Evolutionary conservation across 345 rosid genomes (phyloP), one percentile per base, ranked within the genome.

Genomic region (Luvunga scandens): DNA sequence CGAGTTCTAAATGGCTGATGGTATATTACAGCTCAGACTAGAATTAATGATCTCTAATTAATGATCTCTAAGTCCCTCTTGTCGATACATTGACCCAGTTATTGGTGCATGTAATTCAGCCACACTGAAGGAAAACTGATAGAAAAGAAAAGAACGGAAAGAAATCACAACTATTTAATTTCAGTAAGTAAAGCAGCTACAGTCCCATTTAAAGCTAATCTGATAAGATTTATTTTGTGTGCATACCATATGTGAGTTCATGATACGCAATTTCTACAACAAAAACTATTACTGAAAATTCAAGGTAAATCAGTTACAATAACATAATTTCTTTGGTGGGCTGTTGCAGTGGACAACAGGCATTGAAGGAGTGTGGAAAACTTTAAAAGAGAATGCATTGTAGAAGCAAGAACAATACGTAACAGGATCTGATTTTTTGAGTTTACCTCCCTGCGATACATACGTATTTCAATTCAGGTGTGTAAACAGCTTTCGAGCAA

Each of bases 381-480:
- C 38, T n/a, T 18, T 22, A 69, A 71, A 45, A 28, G 45, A 77
- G 16, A 14, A 21, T 61, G 28, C 39, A 48, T 53, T 6, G 1
- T 34, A 36, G 45, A 56, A n/a, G 25, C 21, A 56, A 66, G 59
- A 71, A 45, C 39, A 13, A 74, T 16, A 28, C 0, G 6, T 45
- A 72, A 66, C 6, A 31, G 67, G 69, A 28, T 79, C 63, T 55
- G 55, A 55, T 30, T 55, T 59, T 16, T 59, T 9, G 71, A 38
- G 33, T 63, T 80, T 87, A 95, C 99, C 98, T 93, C 77, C 98
- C 98, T 4, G 96, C 98, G 4, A 95, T 82, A 66, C 99, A 95
- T 72, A 95, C 98, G 82, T 90, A 93, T 89, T 88, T 91, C 81
- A 93, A 83, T 50, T 92, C 77, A 57, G 94, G 90, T 71, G 91